Evolutionary conservation across 2,329 filamentous ascomycete species (phyloP).

Genomic region (Epichloe coenophiala): DNA sequence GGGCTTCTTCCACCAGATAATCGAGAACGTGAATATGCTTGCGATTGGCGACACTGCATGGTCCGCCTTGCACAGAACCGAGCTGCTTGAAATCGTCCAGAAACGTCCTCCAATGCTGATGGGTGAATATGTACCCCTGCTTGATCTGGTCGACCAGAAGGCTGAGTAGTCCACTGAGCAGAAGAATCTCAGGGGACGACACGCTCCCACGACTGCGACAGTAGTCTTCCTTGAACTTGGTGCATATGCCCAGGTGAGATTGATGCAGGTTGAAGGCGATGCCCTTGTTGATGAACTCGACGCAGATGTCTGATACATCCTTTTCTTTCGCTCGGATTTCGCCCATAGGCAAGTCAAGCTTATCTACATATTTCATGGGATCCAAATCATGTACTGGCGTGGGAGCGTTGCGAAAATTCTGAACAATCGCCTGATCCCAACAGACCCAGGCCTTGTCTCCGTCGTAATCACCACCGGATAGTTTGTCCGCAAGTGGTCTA

Average conservation of each 20-base stretch:
- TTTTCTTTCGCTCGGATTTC: not conserved
- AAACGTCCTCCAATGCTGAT: conserved; percentile 26
- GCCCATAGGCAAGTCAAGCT: not conserved
- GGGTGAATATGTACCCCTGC: conserved; percentile 37
- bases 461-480: conserved; percentile 73
- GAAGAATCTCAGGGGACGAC: conserved; percentile 26
- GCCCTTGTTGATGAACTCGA: conserved; percentile 35
- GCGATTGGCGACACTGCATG: too few species aligned
- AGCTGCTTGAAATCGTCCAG: conserved; percentile 11
- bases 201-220: conserved; percentile 46
- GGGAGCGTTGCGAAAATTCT: conserved; percentile 50
- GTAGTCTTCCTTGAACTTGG: conserved; percentile 47
- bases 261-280: conserved; percentile 45
- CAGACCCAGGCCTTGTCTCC: conserved; percentile 69
- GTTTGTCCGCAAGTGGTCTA: conserved; percentile 50
- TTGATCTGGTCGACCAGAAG: conserved; percentile 45
- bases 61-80: too few species aligned
- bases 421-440: conserved; percentile 54
- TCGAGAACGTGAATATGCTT: not conserved
- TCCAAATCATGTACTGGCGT: conserved; percentile 19
- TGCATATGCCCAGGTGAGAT: conserved; percentile 49
- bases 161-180: conserved; percentile 37
- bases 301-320: conserved; percentile 9
- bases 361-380: conserved; percentile 24
- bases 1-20: not conserved